Percentiles rank a stretch among this genome's conserved stretches.
Conservation (phyloP, 2,329 filamentous ascomycete species). For the Arthrobotrys pseudoclavata region DNA sequence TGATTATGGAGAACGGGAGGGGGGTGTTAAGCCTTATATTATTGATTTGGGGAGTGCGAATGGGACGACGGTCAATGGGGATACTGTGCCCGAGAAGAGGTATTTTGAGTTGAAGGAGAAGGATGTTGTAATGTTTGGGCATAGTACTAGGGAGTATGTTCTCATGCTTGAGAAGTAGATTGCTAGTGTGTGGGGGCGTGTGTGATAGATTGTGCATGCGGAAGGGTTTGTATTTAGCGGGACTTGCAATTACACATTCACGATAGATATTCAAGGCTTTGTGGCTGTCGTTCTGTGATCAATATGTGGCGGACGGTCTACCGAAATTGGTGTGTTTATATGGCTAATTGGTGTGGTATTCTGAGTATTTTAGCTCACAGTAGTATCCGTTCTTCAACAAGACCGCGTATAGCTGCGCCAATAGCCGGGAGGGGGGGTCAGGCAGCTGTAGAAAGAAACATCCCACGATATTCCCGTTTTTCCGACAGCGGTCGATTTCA, state of each 20-base stretch:
- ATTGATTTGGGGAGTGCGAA: slow-evolving; percentile 96
- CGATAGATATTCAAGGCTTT: not conserved
- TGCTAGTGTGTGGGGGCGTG: not conserved
- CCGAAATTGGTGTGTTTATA: too few species aligned
- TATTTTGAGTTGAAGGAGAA: slow-evolving; percentile 90
- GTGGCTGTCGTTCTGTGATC: not conserved
- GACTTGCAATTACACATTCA: not conserved
- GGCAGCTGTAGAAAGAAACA: too few species aligned
- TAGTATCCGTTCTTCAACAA: too few species aligned
- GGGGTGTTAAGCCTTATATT: slow-evolving; percentile 84
- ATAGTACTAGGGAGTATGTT: slow-evolving; percentile 91
- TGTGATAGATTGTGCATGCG: not conserved
- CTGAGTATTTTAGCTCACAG: too few species aligned
- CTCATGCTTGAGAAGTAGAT: slow-evolving; percentile 77
- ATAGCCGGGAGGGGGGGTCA: too few species aligned
- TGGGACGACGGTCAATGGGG: slow-evolving; percentile 85
- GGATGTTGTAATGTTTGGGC: slow-evolving; percentile 89
- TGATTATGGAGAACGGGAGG: slow-evolving; percentile 86
- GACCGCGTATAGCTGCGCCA: too few species aligned
- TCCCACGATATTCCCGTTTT: too few species aligned
- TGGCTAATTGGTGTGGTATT: too few species aligned
- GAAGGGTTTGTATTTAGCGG: slow-evolving; percentile 9
- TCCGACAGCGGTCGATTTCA: too few species aligned
- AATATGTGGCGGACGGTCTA: too few species aligned
- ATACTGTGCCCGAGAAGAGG: slow-evolving; percentile 78